These are phyloP conservation scores for Macrolepiota dolichaula DNA, from an alignment of 768 basidiomycete species.

Conservation along the genomic window DNA sequence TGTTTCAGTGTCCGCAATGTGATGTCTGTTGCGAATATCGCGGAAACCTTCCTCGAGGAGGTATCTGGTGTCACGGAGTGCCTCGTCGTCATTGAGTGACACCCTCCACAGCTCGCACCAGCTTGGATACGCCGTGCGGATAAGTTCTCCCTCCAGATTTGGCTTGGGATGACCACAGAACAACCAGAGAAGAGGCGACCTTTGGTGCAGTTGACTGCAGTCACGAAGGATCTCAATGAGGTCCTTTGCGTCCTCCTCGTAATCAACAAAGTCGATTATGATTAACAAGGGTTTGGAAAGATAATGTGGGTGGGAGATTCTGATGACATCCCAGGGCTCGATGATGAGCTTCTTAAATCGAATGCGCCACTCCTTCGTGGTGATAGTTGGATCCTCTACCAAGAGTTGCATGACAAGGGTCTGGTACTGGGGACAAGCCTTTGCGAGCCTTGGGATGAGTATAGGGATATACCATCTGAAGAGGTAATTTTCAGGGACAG, in stretches of 20 bases:
- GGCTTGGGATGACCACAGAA: background rate
- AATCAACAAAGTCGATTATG: background rate
- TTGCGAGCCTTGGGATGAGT: conserved; percentile 21
- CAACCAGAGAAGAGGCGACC: background rate
- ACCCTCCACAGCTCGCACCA: no score
- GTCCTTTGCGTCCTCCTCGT: background rate
- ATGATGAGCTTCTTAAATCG: conserved; percentile 24
- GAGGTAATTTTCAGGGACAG: background rate
- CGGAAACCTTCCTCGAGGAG: background rate
- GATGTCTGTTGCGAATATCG: background rate
- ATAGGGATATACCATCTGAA: conserved; percentile 13
- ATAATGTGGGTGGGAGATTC: conserved; percentile 6
- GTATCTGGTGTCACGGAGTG: background rate
- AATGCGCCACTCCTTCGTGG: conserved; percentile 10
- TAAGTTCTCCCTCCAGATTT: background rate
- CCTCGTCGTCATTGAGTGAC: background rate
- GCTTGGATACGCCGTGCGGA: background rate
- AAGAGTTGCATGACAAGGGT: conserved; percentile 16
- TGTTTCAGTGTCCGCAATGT: no score
- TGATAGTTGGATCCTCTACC: conserved; percentile 18
- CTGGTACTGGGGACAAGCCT: conserved; percentile 13
- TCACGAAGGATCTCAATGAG: background rate
- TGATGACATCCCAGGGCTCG: conserved; percentile 14
- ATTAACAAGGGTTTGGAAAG: background rate
- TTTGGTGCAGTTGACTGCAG: background rate